These are phyloP conservation scores for Toxicodendron radicans DNA, from an alignment of 345 rosid genomes.

Conservation along the genomic window DNA sequence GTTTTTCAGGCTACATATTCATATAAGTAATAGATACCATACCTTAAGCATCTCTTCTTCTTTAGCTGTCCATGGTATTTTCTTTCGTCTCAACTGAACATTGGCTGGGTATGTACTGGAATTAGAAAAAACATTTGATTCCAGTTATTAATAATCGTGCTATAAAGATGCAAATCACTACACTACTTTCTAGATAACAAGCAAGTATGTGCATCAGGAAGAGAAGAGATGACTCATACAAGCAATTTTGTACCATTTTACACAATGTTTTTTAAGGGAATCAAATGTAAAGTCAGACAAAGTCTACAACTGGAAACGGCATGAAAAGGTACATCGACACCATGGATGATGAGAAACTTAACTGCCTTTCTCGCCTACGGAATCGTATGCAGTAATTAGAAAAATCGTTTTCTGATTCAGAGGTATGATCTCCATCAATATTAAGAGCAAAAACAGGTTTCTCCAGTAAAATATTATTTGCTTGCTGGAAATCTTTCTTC, in stretches of 20 bases:
- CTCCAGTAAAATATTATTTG: constrained; percentile 13
- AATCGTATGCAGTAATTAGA: constrained; percentile 19
- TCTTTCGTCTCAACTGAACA: constrained; percentile 36
- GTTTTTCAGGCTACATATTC: neutral
- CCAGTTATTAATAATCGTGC: neutral
- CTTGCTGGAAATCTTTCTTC: constrained; percentile 27
- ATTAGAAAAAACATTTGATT: constrained; percentile 3
- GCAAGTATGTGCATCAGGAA: neutral
- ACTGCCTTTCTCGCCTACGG: constrained; percentile 18
- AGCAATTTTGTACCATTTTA: neutral
- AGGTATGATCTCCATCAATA: constrained; percentile 25
- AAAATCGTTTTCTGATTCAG: constrained; percentile 21
- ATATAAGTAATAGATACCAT: neutral
- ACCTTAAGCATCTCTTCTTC: constrained; percentile 52
- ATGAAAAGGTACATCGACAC: neutral
- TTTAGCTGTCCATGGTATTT: constrained; percentile 37
- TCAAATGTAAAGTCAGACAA: neutral
- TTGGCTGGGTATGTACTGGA: constrained; percentile 31
- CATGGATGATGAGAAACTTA: constrained; percentile 21
- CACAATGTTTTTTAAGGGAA: neutral
- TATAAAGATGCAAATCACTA: neutral
- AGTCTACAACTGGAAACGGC: neutral
- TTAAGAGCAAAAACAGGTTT: constrained; percentile 23
- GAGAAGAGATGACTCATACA: neutral
- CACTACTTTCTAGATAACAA: neutral